phyloP scores from a whole-genome alignment of 495 filamentous ascomycete genomes.

The Tirmania nivea region DNA sequence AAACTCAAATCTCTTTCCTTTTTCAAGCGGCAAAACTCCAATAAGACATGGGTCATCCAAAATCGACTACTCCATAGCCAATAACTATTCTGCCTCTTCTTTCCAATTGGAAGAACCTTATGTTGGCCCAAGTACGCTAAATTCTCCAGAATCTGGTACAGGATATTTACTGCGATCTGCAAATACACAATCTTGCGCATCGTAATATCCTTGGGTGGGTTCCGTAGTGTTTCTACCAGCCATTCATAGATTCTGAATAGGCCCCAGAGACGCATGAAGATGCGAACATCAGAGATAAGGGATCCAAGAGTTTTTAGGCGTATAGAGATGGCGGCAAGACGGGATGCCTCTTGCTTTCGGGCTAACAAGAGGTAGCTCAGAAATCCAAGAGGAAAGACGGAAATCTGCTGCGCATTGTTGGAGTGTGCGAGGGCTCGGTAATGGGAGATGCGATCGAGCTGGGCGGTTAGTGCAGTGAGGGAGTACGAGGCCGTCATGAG shows the following conservation, averaged over 20 bases:
- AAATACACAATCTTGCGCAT: constrained; percentile 32
- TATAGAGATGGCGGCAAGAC: constrained; percentile 21
- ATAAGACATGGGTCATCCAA: constrained; percentile 56
- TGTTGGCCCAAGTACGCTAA: constrained; percentile 52
- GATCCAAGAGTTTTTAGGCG: constrained; percentile 26
- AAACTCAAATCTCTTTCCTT: constrained; percentile 15
- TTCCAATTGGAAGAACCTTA: constrained; percentile 39
- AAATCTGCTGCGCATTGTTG: constrained; percentile 12
- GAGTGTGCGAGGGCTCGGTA: constrained; percentile 7
- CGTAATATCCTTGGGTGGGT: constrained; percentile 23
- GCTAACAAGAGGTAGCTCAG: constrained; percentile 23
- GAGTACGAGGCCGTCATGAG: constrained; percentile 46
- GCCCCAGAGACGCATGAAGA: constrained; percentile 58
- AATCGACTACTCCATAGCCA: constrained; percentile 55
- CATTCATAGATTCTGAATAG: constrained; percentile 58
- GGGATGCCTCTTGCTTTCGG: constrained; percentile 13
- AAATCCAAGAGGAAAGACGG: constrained; percentile 22
- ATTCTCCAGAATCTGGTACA: constrained; percentile 70
- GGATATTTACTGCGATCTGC: constrained; percentile 43
- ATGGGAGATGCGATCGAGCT: constrained; percentile 19
- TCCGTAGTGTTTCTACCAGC: constrained; percentile 33
- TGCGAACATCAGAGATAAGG: constrained; percentile 41
- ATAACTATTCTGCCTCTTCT: constrained; percentile 27
- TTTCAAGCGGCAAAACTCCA: constrained; percentile 47
- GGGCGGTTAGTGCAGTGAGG: constrained; percentile 28